Evolutionary conservation across 2,329 filamentous ascomycete species (phyloP), one percentile per base, ranked within the genome.

Genomic region (Corynespora cassiicola): DNA sequence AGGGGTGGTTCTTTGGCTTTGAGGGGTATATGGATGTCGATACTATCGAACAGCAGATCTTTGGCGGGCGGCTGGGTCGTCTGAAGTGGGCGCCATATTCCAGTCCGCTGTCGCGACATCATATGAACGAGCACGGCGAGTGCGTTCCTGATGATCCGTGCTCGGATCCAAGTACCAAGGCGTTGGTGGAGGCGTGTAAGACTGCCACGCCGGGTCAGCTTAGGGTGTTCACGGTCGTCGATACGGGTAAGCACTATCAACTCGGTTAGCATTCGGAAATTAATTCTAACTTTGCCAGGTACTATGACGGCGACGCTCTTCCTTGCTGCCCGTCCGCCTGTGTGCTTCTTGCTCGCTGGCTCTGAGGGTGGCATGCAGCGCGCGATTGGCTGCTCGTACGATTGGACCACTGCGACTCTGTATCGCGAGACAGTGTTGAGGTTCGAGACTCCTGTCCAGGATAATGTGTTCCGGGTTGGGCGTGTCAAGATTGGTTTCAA

Each of bases 361-460:
- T 51, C 54, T 1, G 75, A 76, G 42, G 71, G 70, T 5, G 73
- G 73, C 2, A 72, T 75, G 69, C 72, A 75, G 39, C 63, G 75
- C 6, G 70, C 70, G 3, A 50, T 77, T 5, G 55, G 72, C 11
- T 75, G 73, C 45, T 75, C 70, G 0, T 77, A 75, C 36, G 71
- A 76, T 43, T 71, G 67, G 67, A 65, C 60, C 0, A 69, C 62
- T 1, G 52, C 58, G 3, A 74, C 70, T 0, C 51, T 75, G 31
- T 71, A 69, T 32, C 57, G 70, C 0, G 74, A 77, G 50, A 72
- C 68, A 1, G 74, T 76, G 2, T 37, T 76, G 20, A 56, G 74
- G 2, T 61, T 76, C 28, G 65, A 70, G 18, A 71, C 73, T 0
- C 36, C 53, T 11, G 64, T 68, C 6, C 55, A 68, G 11, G 61